Evolutionary conservation across 2,329 filamentous ascomycete species (phyloP).

Genomic region (Talaromyces amestolkiae): DNA sequence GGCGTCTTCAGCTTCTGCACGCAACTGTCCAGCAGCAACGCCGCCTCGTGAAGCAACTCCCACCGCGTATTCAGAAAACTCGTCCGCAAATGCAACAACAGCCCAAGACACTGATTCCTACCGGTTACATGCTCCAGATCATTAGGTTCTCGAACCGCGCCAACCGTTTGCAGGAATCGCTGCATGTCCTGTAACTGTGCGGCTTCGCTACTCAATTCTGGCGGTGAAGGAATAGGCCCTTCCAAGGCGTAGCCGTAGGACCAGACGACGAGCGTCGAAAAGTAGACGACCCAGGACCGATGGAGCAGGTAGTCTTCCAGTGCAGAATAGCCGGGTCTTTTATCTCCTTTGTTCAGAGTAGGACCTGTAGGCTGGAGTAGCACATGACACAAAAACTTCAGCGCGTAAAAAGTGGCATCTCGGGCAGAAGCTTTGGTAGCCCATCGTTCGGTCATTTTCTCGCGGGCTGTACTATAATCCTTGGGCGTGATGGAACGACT

Average conservation of each 20-base stretch:
- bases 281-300: slow-evolving; percentile 92
- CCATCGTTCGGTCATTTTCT: slow-evolving; percentile 85
- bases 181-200: slow-evolving; percentile 77
- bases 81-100: slow-evolving; percentile 77
- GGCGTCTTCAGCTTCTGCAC: slow-evolving; percentile 57
- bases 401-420: slow-evolving; percentile 87
- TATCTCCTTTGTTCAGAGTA: not conserved
- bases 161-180: slow-evolving; percentile 69
- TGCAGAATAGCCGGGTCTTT: slow-evolving; percentile 64
- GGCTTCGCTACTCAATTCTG: slow-evolving; percentile 57
- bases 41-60: slow-evolving; percentile 88
- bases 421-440: slow-evolving; percentile 82
- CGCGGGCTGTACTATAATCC: slow-evolving; percentile 75
- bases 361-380: slow-evolving; percentile 54
- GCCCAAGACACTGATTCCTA: slow-evolving; percentile 76
- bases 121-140: slow-evolving; percentile 71
- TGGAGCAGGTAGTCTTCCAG: slow-evolving; percentile 88
- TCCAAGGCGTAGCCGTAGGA: slow-evolving; percentile 90
- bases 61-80: slow-evolving; percentile 81
- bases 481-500: slow-evolving; percentile 79
- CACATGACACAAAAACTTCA: slow-evolving; percentile 85
- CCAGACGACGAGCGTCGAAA: slow-evolving; percentile 89
- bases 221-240: slow-evolving; percentile 60
- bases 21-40: slow-evolving; percentile 75
- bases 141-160: slow-evolving; percentile 69